phyloP scores from a whole-genome alignment of 2,329 filamentous ascomycete species.

The Pseudocercospora pini-densiflorae region DNA sequence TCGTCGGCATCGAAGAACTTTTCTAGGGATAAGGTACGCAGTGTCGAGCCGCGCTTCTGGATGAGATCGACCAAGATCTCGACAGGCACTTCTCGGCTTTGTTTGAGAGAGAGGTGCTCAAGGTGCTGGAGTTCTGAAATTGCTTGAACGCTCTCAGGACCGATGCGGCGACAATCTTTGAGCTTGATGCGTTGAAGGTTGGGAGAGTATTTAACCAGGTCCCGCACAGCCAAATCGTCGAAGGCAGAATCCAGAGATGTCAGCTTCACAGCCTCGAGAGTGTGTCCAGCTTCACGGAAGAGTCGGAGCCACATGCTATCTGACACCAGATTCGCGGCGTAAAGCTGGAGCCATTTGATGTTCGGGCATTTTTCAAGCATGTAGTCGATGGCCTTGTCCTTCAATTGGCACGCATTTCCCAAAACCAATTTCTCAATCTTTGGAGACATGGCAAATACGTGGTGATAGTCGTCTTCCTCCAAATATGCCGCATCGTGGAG shows the following conservation, averaged over 20 bases:
- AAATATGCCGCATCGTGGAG: slow-evolving; percentile 71
- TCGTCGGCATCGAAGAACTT: slow-evolving; percentile 71
- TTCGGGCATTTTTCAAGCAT: slow-evolving; percentile 71
- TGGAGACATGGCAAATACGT: slow-evolving; percentile 77
- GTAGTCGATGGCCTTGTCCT: slow-evolving; percentile 81
- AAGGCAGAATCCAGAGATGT: slow-evolving; percentile 86
- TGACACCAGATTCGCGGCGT: slow-evolving; percentile 82
- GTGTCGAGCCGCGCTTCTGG: slow-evolving; percentile 62
- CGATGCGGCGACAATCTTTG: slow-evolving; percentile 76
- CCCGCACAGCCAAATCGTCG: slow-evolving; percentile 68
- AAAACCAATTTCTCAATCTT: slow-evolving; percentile 73
- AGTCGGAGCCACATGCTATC: slow-evolving; percentile 75
- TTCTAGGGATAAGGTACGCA: slow-evolving; percentile 80
- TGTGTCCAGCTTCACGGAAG: slow-evolving; percentile 66
- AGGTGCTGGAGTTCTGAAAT: slow-evolving; percentile 67
- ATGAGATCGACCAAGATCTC: slow-evolving; percentile 67
- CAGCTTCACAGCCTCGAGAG: slow-evolving; percentile 72
- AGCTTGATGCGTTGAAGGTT: slow-evolving; percentile 77
- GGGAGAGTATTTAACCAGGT: slow-evolving; percentile 68
- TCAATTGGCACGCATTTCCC: slow-evolving; percentile 88
- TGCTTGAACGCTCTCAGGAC: slow-evolving; percentile 65
- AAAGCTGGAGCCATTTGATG: slow-evolving; percentile 76
- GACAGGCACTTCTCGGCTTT: slow-evolving; percentile 62
- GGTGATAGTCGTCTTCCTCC: slow-evolving; percentile 74
- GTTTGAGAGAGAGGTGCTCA: slow-evolving; percentile 74